Base-by-base conservation (phyloP, 768 basidiomycete species). In the Asterophora parasitica region DNA sequence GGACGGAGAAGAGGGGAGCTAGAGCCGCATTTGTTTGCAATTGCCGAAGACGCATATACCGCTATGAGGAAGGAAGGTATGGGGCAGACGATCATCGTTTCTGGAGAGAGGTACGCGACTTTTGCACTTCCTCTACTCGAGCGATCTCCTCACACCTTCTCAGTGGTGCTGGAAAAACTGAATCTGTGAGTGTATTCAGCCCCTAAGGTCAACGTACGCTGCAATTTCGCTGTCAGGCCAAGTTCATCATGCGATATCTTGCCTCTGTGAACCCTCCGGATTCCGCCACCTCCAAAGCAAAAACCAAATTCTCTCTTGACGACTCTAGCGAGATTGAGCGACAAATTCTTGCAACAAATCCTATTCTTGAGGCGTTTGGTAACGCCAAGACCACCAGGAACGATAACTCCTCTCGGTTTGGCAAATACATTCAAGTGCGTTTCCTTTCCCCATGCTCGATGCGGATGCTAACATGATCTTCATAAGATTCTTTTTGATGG, bases 371-470 rank as follows among this genome's bases (percentile, higher is more conserved):
- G 68, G 90, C 96, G 0, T 98, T 99, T 58, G 96, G 96, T 56
- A 99, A 99, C 67, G 96, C 96, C 17, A 99, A 99, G 71, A 99
- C 96, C 27, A 97, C 96, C 12, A 81, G 96, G 50, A 99, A 99
- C 63, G 96, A 99, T 68, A 99, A 99, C 65, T 96, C 92, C 7
- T 99, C 96, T 16, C 83, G 96, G 48, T 99, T 99, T 65, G 96
- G 96, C 52, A 99, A 99, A 71, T 99, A 99, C 69, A 97, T 99
- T 54, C 95, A 99, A 80, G 96, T 93, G 42, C 58, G 75, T 62
- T 23, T 37, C 26, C 19, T 30, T 17, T 33, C 45, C 23, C 23
- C 48, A 40, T 26, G 23, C 42, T 34, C 45, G 38, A 37, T 35
- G 10, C 36, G 32, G 20, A 20, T 26, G 27, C 12, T 42, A 46